Base-by-base conservation (phyloP, 257 asterid species). In the Osmanthus fragrans region DNA sequence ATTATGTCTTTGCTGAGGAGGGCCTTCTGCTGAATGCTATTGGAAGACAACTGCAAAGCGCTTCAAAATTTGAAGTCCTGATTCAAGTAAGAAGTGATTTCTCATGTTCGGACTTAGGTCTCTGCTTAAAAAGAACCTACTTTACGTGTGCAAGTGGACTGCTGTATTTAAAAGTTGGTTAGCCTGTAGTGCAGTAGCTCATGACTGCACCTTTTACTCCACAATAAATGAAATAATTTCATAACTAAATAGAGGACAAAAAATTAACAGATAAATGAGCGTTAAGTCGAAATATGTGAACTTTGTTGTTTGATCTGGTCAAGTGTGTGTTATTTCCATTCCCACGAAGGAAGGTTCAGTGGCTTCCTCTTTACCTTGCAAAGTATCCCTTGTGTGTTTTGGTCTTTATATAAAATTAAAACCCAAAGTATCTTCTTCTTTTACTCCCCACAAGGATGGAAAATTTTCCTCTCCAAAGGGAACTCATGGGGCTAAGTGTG, bases 1-100 rank as follows among this genome's bases (percentile, higher is more conserved):
- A 91, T 39, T 89, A 85, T 83, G 91, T 90, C 65, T 87, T 95
- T 82, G 87, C 88, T 70, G 98, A 90, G 80, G 93, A 88, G 30
- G 84, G 82, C 67, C 85, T 81, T 79, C 85, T 95, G 81, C 81
- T 95, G 77, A 90, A 82, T 87, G 87, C 96, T 82, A 89, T 92
- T 79, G 95, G 92, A 73, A 89, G 85, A 89, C 97, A 90, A 80
- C 75, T 93, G 72, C 87, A 82, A 56, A 83, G 76, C 85, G 84
- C 89, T 83, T 84, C 90, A 33, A 86, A 85, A 76, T 82, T 79
- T 66, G 98, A 93, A 88, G 97, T 95, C 80, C 82, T 87, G 76
- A 86, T 93, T 84, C 97, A 95, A 88, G 99, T 92, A 87, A 83
- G 83, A 69, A 70, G n/a, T 73, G 27, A 8, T 15, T 27, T 12